Percentiles rank a stretch among this genome's conserved stretches.
phyloP scores from a whole-genome alignment of 371 early-diverging fungal species.

The Apophysomyces sp. region DNA sequence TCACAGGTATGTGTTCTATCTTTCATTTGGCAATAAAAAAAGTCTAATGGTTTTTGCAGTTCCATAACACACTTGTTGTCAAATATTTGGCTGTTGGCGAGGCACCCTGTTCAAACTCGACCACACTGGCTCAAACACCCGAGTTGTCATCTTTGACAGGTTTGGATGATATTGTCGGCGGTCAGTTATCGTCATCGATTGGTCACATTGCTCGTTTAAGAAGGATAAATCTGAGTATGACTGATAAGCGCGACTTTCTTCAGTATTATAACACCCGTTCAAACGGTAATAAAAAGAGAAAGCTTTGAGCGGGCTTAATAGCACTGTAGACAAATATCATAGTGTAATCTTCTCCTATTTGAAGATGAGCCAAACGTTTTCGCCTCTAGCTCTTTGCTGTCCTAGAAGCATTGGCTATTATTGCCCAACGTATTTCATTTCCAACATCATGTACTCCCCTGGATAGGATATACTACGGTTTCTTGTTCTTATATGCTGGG shows the following conservation, averaged over 20 bases:
- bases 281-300: too few relatives aligned
- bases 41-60: slow-evolving; percentile 28
- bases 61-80: slow-evolving; percentile 60
- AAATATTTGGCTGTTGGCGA: slow-evolving; percentile 53
- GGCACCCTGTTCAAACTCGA: slow-evolving; percentile 35
- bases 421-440: too few relatives aligned
- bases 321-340: too few relatives aligned
- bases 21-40: not conserved
- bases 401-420: too few relatives aligned
- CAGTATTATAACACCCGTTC: slow-evolving; percentile 57
- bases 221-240: slow-evolving; percentile 67
- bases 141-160: slow-evolving; percentile 29
- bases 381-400: too few relatives aligned
- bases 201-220: slow-evolving; percentile 71
- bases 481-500: too few relatives aligned
- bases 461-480: too few relatives aligned
- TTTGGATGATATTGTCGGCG: slow-evolving; percentile 58
- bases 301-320: too few relatives aligned
- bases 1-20: slow-evolving; percentile 52
- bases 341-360: too few relatives aligned
- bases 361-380: too few relatives aligned
- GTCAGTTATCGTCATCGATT: slow-evolving; percentile 57
- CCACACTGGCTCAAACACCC: slow-evolving; percentile 23
- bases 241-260: slow-evolving; percentile 81
- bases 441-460: too few relatives aligned